Conservation (phyloP, 1,284 basidiomycete species). For the Ustilago lituana region DNA sequence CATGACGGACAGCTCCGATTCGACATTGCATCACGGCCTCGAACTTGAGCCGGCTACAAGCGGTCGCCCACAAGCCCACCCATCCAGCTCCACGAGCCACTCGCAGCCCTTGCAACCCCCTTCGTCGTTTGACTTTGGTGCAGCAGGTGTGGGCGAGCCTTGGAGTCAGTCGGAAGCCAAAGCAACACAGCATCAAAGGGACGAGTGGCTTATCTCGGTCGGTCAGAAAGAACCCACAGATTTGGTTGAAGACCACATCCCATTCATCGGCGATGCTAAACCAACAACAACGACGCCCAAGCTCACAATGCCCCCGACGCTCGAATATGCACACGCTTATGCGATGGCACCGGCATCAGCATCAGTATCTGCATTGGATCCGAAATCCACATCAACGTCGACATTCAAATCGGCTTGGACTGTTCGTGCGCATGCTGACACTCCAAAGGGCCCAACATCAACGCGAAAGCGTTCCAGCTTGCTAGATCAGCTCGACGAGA, state of each 20-base stretch:
- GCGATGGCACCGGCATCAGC: no score
- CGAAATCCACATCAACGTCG: not conserved
- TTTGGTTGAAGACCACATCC: conserved; percentile 12
- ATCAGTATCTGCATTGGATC: no score
- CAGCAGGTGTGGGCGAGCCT: conserved; percentile 10
- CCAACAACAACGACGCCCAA: not conserved
- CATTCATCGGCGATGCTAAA: not conserved
- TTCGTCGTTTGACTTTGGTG: conserved; percentile 21
- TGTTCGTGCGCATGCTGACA: not conserved
- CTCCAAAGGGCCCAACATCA: not conserved
- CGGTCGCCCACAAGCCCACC: not conserved
- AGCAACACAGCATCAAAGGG: conserved; percentile 18
- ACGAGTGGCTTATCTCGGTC: conserved; percentile 34
- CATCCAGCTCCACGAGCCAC: conserved; percentile 1
- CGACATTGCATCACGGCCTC: conserved; percentile 4
- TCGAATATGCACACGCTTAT: no score
- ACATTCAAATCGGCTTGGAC: not conserved
- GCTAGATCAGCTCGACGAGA: conserved; percentile 32
- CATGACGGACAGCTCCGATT: not conserved
- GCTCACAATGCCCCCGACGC: no score
- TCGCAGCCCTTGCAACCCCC: not conserved
- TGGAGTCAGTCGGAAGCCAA: conserved; percentile 18
- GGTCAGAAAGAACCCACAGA: conserved; percentile 30
- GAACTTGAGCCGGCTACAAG: conserved; percentile 36
- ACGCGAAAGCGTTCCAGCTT: conserved; percentile 20